A percentile compares a stretch with the other conserved stretches of the same genome.
Conservation (phyloP, 2,329 filamentous ascomycete genomes). For the Ophiostoma quercus region DNA sequence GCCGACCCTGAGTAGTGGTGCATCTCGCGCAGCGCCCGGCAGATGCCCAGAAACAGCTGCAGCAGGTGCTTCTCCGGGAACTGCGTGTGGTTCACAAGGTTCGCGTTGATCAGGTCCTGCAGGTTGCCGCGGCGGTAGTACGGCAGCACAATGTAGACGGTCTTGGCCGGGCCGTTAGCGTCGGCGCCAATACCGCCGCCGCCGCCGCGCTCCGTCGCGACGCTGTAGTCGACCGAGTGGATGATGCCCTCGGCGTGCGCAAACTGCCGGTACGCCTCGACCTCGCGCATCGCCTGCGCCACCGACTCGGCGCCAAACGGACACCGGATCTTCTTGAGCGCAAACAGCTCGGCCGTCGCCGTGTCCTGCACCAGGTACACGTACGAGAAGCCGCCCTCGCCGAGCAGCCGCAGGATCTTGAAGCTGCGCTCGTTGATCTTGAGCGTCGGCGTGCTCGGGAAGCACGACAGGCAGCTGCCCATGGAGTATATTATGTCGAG, state of each 20-base stretch:
- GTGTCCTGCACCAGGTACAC: constrained; percentile 98
- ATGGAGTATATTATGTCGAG: constrained; percentile 87
- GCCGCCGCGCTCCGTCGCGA: constrained; percentile 64
- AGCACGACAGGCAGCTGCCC: constrained; percentile 93
- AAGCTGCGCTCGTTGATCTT: constrained; percentile 94
- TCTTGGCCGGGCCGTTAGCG: constrained; percentile 64
- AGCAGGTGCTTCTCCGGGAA: constrained; percentile 87
- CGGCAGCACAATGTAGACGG: constrained; percentile 91
- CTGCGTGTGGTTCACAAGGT: constrained; percentile 85
- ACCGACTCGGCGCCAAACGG: constrained; percentile 97
- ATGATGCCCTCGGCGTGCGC: constrained; percentile 79
- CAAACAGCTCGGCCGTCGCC: constrained; percentile 74
- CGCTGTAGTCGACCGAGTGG: constrained; percentile 73
- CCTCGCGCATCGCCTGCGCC: constrained; percentile 89
- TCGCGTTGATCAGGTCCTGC: constrained; percentile 97
- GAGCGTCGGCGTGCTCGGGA: constrained; percentile 86
- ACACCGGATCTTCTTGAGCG: constrained; percentile 97
- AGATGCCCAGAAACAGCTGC: constrained; percentile 87
- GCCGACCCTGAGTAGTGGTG: constrained; percentile 68
- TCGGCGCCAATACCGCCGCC: constrained; percentile 46
- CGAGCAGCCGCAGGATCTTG: constrained; percentile 89
- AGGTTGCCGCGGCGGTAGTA: constrained; percentile 95
- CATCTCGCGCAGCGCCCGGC: constrained; percentile 81
- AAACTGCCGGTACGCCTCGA: constrained; percentile 93
- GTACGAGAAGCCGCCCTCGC: constrained; percentile 98